Base-by-base conservation (phyloP, 2,329 filamentous ascomycete species). In the Neobulgaria alba region DNA sequence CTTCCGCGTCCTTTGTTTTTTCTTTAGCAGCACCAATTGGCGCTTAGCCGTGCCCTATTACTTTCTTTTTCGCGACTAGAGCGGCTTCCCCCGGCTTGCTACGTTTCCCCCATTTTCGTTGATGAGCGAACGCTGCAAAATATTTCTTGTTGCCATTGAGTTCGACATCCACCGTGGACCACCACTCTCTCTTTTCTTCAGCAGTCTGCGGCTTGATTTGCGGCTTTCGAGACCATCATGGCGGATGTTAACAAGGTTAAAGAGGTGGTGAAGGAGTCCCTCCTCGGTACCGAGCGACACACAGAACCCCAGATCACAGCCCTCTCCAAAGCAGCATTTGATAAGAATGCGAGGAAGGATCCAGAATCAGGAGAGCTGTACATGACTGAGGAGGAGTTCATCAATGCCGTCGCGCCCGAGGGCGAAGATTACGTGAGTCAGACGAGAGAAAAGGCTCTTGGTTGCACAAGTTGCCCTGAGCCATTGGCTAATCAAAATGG, bases 391-490 rank as follows among this genome's bases (percentile, higher is more conserved):
- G 77, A 89, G n/a, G 77, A 93, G 61, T 98, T 98, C 63, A 78
- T 95, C 56, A 73, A 89, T 57, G 90, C 90, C 19, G 79, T 98
- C 67, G 89, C 87, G 54, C 92, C 92, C 4, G 73, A 75, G 35
- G 72, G 79, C 45, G 87, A 95, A 65, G 88, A 96, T 68, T 96
- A 92, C 67, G 90, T 95, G 69, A 78, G 85, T 74, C 29, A n/a
- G n/a, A n/a, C n/a, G n/a, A n/a, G n/a, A n/a, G n/a, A n/a, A n/a
- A n/a, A n/a, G n/a, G n/a, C n/a, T n/a, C n/a, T n/a, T n/a, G n/a
- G n/a, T n/a, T n/a, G n/a, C n/a, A n/a, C n/a, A n/a, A n/a, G n/a
- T n/a, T n/a, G n/a, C n/a, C n/a, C n/a, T n/a, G 49, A 48, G 43
- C 47, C 34, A 51, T 53, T 55, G 48, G 47, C 58, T 60, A 41